A percentile compares a stretch with the other conserved stretches of the same genome.
Evolutionary conservation across 1,284 basidiomycete species (phyloP).

Genomic region (Sanguinoderma infundibulare): DNA sequence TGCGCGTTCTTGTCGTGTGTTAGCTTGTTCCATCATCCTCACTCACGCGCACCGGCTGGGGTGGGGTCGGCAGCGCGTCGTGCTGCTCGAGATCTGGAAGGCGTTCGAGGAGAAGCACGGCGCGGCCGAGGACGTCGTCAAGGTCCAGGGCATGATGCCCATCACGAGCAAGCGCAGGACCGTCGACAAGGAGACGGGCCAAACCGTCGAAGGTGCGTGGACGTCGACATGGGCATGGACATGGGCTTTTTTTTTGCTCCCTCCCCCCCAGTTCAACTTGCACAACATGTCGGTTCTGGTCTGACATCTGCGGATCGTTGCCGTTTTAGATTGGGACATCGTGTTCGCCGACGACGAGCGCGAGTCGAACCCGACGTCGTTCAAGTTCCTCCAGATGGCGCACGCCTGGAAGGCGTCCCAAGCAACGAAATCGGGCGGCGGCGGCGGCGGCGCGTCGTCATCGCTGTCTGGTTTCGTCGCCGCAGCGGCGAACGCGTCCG

Average conservation of each 20-base stretch:
- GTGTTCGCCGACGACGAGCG: constrained; percentile 95
- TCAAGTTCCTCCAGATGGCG: constrained; percentile 94
- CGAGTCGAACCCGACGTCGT: constrained; percentile 88
- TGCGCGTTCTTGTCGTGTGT: no score
- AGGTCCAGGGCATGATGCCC: constrained; percentile 90
- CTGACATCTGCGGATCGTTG: no score
- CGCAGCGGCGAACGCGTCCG: constrained; percentile 17
- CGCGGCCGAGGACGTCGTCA: constrained; percentile 65
- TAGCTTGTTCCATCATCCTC: constrained; percentile 1
- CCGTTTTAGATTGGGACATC: constrained; percentile 88
- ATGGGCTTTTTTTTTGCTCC: no score
- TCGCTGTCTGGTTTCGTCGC: constrained; percentile 30
- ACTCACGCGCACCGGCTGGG: no score
- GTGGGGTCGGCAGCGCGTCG: constrained; percentile 69
- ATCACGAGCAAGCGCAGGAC: constrained; percentile 86
- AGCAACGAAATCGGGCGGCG: constrained; percentile 33
- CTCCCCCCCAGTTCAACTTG: constrained; percentile 7
- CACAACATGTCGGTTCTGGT: no score
- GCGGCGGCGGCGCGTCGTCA: constrained; percentile 18
- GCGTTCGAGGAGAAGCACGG: constrained; percentile 86
- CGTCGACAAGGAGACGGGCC: constrained; percentile 83
- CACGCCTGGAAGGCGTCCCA: constrained; percentile 81
- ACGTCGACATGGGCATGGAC: no score
- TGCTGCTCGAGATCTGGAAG: constrained; percentile 93
- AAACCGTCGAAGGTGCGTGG: constrained; percentile 83